A percentile compares a stretch with the other conserved stretches of the same genome.
These are phyloP conservation scores for Rhipidocladum racemiflorum DNA, from an alignment of 176 grass and related monocot species.

Conservation along the genomic window DNA sequence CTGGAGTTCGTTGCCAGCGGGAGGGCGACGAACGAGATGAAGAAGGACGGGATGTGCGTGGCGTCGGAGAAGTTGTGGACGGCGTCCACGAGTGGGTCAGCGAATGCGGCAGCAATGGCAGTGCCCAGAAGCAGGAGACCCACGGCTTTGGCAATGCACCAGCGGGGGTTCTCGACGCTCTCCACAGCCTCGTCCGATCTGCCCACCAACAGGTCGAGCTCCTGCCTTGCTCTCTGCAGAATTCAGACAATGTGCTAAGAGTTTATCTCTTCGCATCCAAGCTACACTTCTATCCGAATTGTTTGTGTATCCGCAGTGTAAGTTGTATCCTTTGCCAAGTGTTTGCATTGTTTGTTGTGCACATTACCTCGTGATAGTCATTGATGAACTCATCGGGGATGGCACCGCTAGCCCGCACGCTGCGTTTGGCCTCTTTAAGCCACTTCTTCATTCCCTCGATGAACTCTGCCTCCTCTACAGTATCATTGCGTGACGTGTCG, in stretches of 20 bases:
- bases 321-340: not conserved
- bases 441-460: conserved; percentile 60
- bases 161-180: conserved; percentile 51
- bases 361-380: conserved; percentile 57
- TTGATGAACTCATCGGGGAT: conserved; percentile 51
- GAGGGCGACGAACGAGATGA: conserved; percentile 91
- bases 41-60: conserved; percentile 80
- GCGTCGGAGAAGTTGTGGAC: conserved; percentile 91
- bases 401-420: conserved; percentile 25
- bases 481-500: conserved; percentile 48
- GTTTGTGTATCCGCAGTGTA: not conserved
- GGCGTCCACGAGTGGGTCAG: conserved; percentile 89
- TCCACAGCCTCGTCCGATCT: conserved; percentile 68
- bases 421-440: conserved; percentile 53
- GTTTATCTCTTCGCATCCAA: not conserved
- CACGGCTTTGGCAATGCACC: conserved; percentile 65
- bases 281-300: not conserved
- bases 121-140: conserved; percentile 60
- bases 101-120: conserved; percentile 67
- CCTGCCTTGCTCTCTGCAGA: conserved; percentile 67
- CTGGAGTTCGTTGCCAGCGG: conserved; percentile 96
- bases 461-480: conserved; percentile 65
- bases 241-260: conserved; percentile 1
- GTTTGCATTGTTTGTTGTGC: not conserved
- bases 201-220: conserved; percentile 54